Conservation (phyloP, 345 rosid genomes). For the Gossypium longicalyx region DNA sequence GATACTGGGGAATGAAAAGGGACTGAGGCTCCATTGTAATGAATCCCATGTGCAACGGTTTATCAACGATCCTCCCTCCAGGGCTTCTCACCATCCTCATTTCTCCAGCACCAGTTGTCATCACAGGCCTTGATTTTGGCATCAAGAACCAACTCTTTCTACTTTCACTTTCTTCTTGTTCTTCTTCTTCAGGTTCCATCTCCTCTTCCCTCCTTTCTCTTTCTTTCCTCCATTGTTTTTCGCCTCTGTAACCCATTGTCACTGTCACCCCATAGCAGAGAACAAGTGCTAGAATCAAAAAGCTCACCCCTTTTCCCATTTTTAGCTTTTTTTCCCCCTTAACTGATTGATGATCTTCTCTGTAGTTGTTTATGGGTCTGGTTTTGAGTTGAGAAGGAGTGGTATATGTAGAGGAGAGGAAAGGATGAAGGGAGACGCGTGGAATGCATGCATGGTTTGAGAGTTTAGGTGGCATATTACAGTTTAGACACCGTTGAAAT, state of each 20-base stretch:
- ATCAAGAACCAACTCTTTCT: conserved; percentile 45
- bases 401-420: conserved; percentile 24
- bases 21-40: conserved; percentile 77
- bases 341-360: not conserved
- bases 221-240: conserved; percentile 19
- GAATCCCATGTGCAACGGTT: conserved; percentile 72
- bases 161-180: not conserved
- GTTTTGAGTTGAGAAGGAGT: not conserved
- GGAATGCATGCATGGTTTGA: conserved; percentile 28
- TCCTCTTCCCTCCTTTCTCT: conserved; percentile 6
- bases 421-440: conserved; percentile 15
- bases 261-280: conserved; percentile 30
- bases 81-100: conserved; percentile 51
- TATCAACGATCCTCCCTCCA: conserved; percentile 42
- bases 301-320: conserved; percentile 25
- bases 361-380: not conserved
- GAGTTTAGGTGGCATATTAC: conserved; percentile 26
- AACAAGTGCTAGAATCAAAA: conserved; percentile 32
- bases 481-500: conserved; percentile 23
- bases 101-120: conserved; percentile 74
- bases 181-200: not conserved
- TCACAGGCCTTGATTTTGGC: conserved; percentile 48
- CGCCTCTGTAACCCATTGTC: conserved; percentile 25
- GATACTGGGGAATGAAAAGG: conserved; percentile 80
- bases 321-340: not conserved